Evolutionary conservation across 176 grass and related monocot genomes (phyloP).

Genomic region (Oryza meyeriana): DNA sequence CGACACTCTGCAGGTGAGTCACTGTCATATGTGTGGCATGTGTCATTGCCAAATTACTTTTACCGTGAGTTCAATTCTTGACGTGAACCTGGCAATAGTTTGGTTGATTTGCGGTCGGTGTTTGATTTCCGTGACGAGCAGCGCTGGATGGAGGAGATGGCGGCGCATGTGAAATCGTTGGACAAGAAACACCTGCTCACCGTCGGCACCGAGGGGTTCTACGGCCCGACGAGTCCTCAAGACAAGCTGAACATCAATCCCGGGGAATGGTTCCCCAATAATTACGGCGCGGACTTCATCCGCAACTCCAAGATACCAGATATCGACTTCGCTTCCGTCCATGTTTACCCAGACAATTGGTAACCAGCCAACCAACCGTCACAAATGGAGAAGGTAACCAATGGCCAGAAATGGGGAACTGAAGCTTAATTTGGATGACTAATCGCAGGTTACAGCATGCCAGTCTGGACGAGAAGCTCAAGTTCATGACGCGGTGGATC

Average conservation of each 20-base stretch:
- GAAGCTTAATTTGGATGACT: background rate
- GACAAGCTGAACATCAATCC: conserved; percentile 70
- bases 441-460: conserved; percentile 54
- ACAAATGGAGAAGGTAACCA: background rate
- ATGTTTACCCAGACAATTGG: conserved; percentile 91
- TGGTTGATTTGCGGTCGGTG: background rate
- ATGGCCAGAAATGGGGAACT: background rate
- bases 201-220: conserved; percentile 88
- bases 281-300: conserved; percentile 79
- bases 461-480: conserved; percentile 62
- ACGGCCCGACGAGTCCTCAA: conserved; percentile 50
- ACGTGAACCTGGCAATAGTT: background rate
- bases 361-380: background rate
- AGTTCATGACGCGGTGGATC: conserved; percentile 66
- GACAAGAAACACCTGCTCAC: conserved; percentile 82
- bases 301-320: conserved; percentile 64
- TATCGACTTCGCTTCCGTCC: conserved; percentile 91
- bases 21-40: background rate
- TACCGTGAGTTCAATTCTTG: background rate
- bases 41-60: background rate
- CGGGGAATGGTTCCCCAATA: conserved; percentile 60
- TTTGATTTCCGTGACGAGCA: conserved; percentile 15
- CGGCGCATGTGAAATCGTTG: conserved; percentile 66
- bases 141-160: conserved; percentile 96
- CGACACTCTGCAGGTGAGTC: conserved; percentile 76